phyloP scores from a whole-genome alignment of 306 rosid species.

The Morella rubra region DNA sequence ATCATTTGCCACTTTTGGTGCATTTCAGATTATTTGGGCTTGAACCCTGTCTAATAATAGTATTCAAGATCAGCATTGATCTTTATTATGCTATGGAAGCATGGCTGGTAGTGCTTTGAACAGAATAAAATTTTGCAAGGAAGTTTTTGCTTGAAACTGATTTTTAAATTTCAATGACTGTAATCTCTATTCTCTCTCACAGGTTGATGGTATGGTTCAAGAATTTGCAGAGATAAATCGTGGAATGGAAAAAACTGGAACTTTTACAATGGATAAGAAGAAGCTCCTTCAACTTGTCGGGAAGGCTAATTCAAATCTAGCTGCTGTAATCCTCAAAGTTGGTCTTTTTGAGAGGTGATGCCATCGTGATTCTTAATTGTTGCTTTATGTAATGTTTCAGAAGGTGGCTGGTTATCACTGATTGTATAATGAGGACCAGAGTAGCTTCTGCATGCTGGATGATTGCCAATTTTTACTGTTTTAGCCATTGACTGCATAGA shows the following conservation, averaged over 20 bases:
- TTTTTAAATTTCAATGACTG: conserved; percentile 6
- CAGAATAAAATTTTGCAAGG: conserved; percentile 2
- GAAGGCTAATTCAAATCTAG: conserved; percentile 92
- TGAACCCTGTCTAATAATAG: not conserved
- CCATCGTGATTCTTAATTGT: not conserved
- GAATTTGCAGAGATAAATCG: conserved; percentile 94
- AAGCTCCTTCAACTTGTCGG: conserved; percentile 97
- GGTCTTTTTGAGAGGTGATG: conserved; percentile 96
- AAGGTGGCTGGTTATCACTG: not conserved
- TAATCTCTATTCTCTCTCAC: conserved; percentile 30
- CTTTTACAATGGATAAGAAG: conserved; percentile 95
- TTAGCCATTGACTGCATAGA: not conserved
- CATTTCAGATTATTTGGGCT: not conserved
- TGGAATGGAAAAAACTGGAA: conserved; percentile 96
- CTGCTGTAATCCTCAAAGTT: conserved; percentile 94
- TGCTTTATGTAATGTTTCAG: conserved; percentile 1
- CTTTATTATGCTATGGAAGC: not conserved
- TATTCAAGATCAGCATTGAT: not conserved
- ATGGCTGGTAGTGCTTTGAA: conserved; percentile 11
- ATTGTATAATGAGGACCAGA: not conserved
- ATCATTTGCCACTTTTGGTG: not conserved
- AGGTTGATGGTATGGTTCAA: conserved; percentile 92
- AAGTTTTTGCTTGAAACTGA: conserved; percentile 3
- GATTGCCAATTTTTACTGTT: not conserved
- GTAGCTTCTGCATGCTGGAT: not conserved